phyloP scores from a whole-genome alignment of 202 grass and related monocot genomes.

The Schoenoplectus triqueter region DNA sequence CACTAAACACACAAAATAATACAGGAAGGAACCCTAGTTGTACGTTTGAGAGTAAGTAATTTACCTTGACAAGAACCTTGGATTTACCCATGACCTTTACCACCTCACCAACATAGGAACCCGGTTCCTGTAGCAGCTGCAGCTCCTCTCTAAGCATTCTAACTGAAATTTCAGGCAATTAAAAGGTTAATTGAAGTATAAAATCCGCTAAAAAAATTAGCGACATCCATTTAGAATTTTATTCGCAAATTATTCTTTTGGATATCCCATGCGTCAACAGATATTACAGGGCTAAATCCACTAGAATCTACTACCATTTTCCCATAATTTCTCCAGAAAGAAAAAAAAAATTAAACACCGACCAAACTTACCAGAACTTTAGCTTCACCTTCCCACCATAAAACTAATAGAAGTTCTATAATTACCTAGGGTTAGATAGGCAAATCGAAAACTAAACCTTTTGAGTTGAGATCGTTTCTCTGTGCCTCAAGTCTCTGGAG shows the following conservation, averaged over 20 bases:
- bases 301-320: not conserved
- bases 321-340: not conserved
- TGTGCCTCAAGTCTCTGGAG: constrained; percentile 65
- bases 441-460: constrained; percentile 45
- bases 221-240: not conserved
- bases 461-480: constrained; percentile 84
- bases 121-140: constrained; percentile 83
- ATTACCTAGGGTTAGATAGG: constrained; percentile 43
- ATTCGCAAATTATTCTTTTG: not conserved
- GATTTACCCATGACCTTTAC: constrained; percentile 99
- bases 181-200: not conserved
- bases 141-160: constrained; percentile 86
- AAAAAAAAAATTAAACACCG: not conserved
- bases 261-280: not conserved
- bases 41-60: not conserved
- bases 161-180: constrained; percentile 59
- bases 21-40: not conserved
- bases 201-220: constrained; percentile 27
- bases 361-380: not conserved
- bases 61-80: constrained; percentile 97
- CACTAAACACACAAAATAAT: not conserved
- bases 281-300: not conserved
- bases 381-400: not conserved
- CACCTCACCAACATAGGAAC: constrained; percentile 95
- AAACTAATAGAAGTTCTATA: not conserved